Evolutionary conservation across 2,329 filamentous ascomycete genomes (phyloP), one percentile per base, ranked within the genome.

Genomic region (Ophiostoma piceae): DNA sequence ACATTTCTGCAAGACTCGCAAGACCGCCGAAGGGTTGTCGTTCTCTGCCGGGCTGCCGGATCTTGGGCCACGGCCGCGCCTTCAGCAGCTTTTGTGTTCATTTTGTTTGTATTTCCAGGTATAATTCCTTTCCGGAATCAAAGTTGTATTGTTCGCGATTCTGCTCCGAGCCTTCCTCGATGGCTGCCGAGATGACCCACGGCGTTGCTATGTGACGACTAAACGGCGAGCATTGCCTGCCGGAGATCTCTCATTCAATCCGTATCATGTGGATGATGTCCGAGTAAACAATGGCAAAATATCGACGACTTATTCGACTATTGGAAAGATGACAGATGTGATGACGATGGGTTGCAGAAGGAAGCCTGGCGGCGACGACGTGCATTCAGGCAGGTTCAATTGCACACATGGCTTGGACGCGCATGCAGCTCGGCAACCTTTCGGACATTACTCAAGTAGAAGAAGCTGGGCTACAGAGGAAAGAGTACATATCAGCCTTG

Each of bases 1-100:
- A 74, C 71, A 1, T 71, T 41, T 14, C 74, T 70, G 68, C 74
- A 75, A 14, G 73, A 35, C 66, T 75, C 74, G 35, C 74, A 75
- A 14, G 73, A 74, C 22, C 74, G 74, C 7, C 74, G 71, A 39
- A 75, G 73, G 4, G 72, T 72, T 4, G 71, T n/a, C 6, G 73
- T 73, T 6, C 74, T 66, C 51, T 70, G 72, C 43, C 72, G 60
- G 2, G 29, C 41, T 6, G 70, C 51, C 7, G 67, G 9, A 35
- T 71, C 69, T 19, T 41, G 62, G 2, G 66, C 37, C 5, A 68
- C 41, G 16, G 57, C 14, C 26, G 57, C 12, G 26, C 26, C 14
- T 29, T n/a, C 51, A 26, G 12, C 6, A 66, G 16, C n/a, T 16
- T 39, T n/a, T 43, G 12, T 16, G 9, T 3, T 57, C 51, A 39